phyloP scores from a whole-genome alignment of 2,329 filamentous ascomycete genomes.

The Penicillium sp. region DNA sequence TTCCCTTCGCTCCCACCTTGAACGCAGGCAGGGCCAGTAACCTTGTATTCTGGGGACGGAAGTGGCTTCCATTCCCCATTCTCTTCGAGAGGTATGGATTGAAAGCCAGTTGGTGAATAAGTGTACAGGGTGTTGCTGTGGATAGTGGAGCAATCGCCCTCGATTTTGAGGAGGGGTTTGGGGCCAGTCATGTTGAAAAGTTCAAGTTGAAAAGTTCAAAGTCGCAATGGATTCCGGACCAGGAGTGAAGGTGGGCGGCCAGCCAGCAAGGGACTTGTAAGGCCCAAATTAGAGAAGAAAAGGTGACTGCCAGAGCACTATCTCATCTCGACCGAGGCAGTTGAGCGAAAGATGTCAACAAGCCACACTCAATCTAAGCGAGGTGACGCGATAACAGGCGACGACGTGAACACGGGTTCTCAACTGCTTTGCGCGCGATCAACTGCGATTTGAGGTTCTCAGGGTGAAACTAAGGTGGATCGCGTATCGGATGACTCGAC shows the following conservation, averaged over 20 bases:
- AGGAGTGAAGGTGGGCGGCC: conserved; percentile 27
- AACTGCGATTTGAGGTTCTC: not conserved
- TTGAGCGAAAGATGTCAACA: conserved; percentile 1
- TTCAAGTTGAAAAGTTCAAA: conserved; percentile 9
- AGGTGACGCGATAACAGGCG: not conserved
- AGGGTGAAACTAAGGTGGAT: not conserved
- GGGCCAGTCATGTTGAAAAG: conserved; percentile 65
- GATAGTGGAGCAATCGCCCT: conserved; percentile 77
- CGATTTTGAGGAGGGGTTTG: conserved; percentile 65
- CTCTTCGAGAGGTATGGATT: conserved; percentile 66
- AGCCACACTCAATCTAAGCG: not conserved
- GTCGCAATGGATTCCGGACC: conserved; percentile 27
- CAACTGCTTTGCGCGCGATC: not conserved
- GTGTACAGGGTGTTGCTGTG: conserved; percentile 80
- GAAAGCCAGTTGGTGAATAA: conserved; percentile 72
- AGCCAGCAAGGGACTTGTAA: conserved; percentile 24
- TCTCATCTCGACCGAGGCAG: conserved; percentile 26
- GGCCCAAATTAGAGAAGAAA: conserved; percentile 19
- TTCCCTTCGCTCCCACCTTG: conserved; percentile 61
- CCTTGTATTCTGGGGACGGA: conserved; percentile 59
- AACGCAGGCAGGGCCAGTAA: conserved; percentile 75
- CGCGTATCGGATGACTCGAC: conserved; percentile 3
- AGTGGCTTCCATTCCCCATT: conserved; percentile 71
- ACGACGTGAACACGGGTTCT: not conserved
- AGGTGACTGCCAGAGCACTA: conserved; percentile 39